These are phyloP conservation scores for Mucor sp. DNA, from an alignment of 371 early-diverging fungal species.

Conservation along the genomic window DNA sequence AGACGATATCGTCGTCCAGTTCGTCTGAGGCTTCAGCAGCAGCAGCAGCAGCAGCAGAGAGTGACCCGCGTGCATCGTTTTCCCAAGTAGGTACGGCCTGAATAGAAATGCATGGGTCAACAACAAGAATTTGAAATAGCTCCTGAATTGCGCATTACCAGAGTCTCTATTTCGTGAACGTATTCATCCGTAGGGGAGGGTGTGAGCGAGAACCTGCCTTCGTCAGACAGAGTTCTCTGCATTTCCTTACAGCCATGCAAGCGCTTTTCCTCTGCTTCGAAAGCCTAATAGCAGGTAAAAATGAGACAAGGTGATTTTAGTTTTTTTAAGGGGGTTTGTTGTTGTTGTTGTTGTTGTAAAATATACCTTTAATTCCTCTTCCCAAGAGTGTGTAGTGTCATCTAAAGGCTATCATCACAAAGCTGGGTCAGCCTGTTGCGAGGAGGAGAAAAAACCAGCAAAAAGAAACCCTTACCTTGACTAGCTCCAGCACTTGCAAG, in stretches of 20 bases:
- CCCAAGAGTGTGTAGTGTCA: conserved; percentile 36
- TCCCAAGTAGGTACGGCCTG: conserved; percentile 42
- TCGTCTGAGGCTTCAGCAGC: neutral
- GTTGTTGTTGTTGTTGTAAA: neutral
- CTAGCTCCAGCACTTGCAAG: conserved; percentile 49
- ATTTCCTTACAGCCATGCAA: conserved; percentile 27
- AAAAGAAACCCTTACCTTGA: conserved; percentile 32
- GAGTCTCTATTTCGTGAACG: conserved; percentile 33
- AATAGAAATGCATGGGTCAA: neutral
- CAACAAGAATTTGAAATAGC: too few species aligned
- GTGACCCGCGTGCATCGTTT: neutral
- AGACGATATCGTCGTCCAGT: neutral
- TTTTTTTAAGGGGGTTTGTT: neutral
- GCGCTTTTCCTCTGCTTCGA: conserved; percentile 40
- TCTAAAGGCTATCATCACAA: conserved; percentile 33
- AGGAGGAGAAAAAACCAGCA: neutral
- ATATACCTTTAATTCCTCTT: conserved; percentile 40
- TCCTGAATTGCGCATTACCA: conserved; percentile 15
- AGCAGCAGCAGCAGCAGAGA: neutral
- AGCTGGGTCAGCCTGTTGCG: too few species aligned
- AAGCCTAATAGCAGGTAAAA: conserved; percentile 18
- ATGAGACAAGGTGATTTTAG: neutral
- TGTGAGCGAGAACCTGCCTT: conserved; percentile 34
- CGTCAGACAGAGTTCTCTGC: conserved; percentile 35
- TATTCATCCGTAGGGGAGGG: conserved; percentile 30